Evolutionary conservation across 2,329 filamentous ascomycete species (phyloP).

Genomic region (Colletotrichum salicis): DNA sequence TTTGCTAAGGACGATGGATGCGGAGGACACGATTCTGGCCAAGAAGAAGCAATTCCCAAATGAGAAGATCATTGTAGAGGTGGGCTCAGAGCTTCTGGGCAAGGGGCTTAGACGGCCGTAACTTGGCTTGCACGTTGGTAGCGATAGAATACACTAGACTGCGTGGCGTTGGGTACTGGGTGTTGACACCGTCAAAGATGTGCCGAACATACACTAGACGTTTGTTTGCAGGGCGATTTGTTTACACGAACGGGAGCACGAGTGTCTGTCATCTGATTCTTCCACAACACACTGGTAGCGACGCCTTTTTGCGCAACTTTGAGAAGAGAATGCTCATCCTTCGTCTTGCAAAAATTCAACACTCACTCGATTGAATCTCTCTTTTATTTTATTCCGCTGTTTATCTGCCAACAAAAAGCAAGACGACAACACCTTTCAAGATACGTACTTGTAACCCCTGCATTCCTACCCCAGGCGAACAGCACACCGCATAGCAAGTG

Average conservation of each 20-base stretch:
- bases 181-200: constrained; percentile 13
- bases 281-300: neutral
- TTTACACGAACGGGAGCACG: neutral
- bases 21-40: constrained; percentile 68
- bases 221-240: constrained; percentile 14
- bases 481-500: constrained; percentile 23
- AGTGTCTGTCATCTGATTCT: neutral
- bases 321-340: neutral
- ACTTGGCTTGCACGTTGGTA: neutral
- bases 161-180: constrained; percentile 21
- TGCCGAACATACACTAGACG: constrained; percentile 10
- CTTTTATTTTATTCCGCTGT: neutral
- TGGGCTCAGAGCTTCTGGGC: constrained; percentile 62
- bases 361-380: neutral
- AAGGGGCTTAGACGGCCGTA: constrained; percentile 56
- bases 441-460: constrained; percentile 4
- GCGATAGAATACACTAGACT: neutral
- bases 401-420: neutral
- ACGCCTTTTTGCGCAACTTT: neutral
- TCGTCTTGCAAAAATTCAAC: neutral
- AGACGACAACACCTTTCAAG: neutral
- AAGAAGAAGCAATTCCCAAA: constrained; percentile 68
- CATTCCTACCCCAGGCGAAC: neutral
- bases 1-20: constrained; percentile 81
- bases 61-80: constrained; percentile 66